These are phyloP conservation scores for Trifolium dubium DNA, from an alignment of 306 rosid species.

Conservation along the genomic window DNA sequence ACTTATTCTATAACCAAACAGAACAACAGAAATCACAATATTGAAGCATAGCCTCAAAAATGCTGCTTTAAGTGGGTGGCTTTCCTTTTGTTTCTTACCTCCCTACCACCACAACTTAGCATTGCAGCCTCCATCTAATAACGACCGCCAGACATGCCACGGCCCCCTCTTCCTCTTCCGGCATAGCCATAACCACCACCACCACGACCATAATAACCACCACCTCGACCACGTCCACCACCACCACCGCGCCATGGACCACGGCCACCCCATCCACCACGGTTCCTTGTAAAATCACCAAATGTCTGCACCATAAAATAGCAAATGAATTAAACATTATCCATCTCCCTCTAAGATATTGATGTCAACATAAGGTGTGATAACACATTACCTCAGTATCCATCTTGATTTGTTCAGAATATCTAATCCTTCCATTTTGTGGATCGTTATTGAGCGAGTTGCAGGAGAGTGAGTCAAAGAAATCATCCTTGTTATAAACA, in stretches of 20 bases:
- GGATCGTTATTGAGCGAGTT: conserved; percentile 43
- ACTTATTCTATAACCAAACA: conserved; percentile 39
- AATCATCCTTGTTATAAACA: conserved; percentile 59
- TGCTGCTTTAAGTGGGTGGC: conserved; percentile 42
- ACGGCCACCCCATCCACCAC: conserved; percentile 60
- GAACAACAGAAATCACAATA: conserved; percentile 35
- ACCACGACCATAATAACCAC: conserved; percentile 61
- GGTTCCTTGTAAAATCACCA: conserved; percentile 53
- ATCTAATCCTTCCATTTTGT: conserved; percentile 56
- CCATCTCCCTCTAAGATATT: background rate
- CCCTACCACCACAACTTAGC: conserved; percentile 35
- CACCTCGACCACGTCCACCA: conserved; percentile 57
- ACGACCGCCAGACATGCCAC: conserved; percentile 37
- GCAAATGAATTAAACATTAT: conserved; percentile 11
- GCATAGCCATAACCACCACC: conserved; percentile 62
- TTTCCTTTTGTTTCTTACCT: conserved; percentile 22
- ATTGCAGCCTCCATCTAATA: conserved; percentile 38
- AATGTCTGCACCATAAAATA: conserved; percentile 55
- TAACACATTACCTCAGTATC: conserved; percentile 55
- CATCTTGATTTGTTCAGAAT: conserved; percentile 57
- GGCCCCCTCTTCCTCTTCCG: conserved; percentile 66
- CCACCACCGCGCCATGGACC: conserved; percentile 46
- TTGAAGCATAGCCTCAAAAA: conserved; percentile 32
- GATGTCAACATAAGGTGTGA: conserved; percentile 21
- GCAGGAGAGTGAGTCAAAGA: conserved; percentile 58